phyloP scores from a whole-genome alignment of 495 filamentous ascomycete species.

The Hypoxylon rickii region DNA sequence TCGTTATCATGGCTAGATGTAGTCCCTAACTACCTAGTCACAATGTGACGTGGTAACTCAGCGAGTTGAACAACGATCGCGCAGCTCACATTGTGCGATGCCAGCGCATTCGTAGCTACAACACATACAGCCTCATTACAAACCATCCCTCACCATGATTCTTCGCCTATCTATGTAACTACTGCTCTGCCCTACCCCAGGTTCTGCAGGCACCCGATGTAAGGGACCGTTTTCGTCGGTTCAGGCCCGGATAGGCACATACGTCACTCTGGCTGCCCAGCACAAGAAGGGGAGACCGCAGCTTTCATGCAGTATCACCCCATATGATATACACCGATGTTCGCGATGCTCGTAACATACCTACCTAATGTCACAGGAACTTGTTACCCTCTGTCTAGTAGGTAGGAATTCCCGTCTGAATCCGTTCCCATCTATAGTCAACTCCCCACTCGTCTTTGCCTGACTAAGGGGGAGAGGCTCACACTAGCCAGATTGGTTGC shows the following conservation, averaged over 20 bases:
- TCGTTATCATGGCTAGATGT: too few relatives aligned
- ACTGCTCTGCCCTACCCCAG: not conserved
- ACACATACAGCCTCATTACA: too few relatives aligned
- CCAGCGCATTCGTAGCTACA: constrained; percentile 8
- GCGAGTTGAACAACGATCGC: not conserved
- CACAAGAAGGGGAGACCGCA: not conserved
- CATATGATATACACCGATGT: not conserved
- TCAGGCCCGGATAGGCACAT: not conserved
- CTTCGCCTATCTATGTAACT: not conserved
- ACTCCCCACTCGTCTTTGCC: too few relatives aligned
- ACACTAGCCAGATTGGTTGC: too few relatives aligned
- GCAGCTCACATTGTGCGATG: not conserved
- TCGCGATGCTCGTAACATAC: not conserved
- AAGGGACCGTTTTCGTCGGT: constrained; percentile 2
- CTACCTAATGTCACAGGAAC: too few relatives aligned
- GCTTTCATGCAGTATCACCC: not conserved
- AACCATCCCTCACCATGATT: not conserved
- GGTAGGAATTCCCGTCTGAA: too few relatives aligned
- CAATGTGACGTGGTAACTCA: too few relatives aligned
- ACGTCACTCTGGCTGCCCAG: not conserved
- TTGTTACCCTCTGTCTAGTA: too few relatives aligned
- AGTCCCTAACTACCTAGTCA: too few relatives aligned
- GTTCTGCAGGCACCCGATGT: constrained; percentile 13
- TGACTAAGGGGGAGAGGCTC: too few relatives aligned
- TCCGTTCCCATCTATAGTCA: too few relatives aligned